phyloP scores from a whole-genome alignment of 116 monocot species.

The Phalaenopsis hybrid region DNA sequence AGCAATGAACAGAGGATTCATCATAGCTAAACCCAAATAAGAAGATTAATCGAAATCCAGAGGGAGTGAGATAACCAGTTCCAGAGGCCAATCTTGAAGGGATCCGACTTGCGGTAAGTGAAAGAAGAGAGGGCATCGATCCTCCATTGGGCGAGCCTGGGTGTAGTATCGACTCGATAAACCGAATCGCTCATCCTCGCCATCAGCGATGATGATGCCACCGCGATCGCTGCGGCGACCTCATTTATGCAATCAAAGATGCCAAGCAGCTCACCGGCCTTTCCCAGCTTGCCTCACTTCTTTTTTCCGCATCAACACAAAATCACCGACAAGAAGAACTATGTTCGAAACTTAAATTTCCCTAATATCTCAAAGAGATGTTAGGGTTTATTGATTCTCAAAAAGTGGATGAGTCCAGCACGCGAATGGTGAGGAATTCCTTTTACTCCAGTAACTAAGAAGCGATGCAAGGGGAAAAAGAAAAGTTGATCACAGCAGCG shows the following conservation, averaged over 20 bases:
- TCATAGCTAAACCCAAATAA: neutral
- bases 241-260: slow-evolving; percentile 83
- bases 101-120: slow-evolving; percentile 73
- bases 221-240: slow-evolving; percentile 56
- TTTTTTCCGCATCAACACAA: slow-evolving; percentile 23
- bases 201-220: slow-evolving; percentile 33
- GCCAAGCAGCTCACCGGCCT: slow-evolving; percentile 45
- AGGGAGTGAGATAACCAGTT: slow-evolving; percentile 43
- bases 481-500: neutral
- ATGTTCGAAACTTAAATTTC: neutral
- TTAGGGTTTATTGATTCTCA: neutral
- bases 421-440: slow-evolving; percentile 29
- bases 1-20: neutral
- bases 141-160: slow-evolving; percentile 85
- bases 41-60: neutral
- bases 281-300: slow-evolving; percentile 45
- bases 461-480: neutral
- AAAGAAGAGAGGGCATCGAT: slow-evolving; percentile 54
- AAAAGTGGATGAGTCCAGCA: slow-evolving; percentile 4
- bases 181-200: slow-evolving; percentile 65
- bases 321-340: neutral
- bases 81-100: slow-evolving; percentile 85
- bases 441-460: slow-evolving; percentile 23
- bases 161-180: slow-evolving; percentile 57
- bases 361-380: neutral